These are phyloP conservation scores for Erysimum cheiri DNA, from an alignment of 441 rosid species.

Conservation along the genomic window DNA sequence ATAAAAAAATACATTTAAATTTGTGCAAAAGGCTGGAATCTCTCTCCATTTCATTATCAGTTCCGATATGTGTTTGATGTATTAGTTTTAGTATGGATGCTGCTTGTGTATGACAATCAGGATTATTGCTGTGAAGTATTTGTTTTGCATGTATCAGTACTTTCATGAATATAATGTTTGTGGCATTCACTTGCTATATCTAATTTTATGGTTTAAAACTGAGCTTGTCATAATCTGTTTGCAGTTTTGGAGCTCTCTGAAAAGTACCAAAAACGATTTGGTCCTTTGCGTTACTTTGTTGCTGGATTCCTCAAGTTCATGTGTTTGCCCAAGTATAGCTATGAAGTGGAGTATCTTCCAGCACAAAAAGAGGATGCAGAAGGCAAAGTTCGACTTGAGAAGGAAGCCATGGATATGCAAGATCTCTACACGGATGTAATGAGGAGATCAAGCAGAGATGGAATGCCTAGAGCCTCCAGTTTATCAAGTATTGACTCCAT, in stretches of 20 bases:
- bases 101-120: not conserved
- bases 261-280: conserved; percentile 90
- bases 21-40: conserved; percentile 2
- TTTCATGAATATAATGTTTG: conserved; percentile 7
- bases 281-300: conserved; percentile 95
- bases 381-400: conserved; percentile 33
- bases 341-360: conserved; percentile 94
- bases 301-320: conserved; percentile 97
- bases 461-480: conserved; percentile 95
- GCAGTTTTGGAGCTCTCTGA: conserved; percentile 96
- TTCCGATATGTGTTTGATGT: conserved; percentile 6
- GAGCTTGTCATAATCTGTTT: conserved; percentile 35
- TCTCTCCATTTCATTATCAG: not conserved
- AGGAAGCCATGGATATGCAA: conserved; percentile 66
- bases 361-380: conserved; percentile 75
- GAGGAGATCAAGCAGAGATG: conserved; percentile 79
- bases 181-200: conserved; percentile 14
- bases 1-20: not conserved
- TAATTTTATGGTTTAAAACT: conserved; percentile 6
- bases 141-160: conserved; percentile 6
- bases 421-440: conserved; percentile 81
- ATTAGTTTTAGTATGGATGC: not conserved
- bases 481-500: conserved; percentile 96
- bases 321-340: conserved; percentile 94
- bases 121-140: conserved; percentile 15